Base-by-base conservation (phyloP, 129 eudicot genomes). In the Sambucus nigra region DNA sequence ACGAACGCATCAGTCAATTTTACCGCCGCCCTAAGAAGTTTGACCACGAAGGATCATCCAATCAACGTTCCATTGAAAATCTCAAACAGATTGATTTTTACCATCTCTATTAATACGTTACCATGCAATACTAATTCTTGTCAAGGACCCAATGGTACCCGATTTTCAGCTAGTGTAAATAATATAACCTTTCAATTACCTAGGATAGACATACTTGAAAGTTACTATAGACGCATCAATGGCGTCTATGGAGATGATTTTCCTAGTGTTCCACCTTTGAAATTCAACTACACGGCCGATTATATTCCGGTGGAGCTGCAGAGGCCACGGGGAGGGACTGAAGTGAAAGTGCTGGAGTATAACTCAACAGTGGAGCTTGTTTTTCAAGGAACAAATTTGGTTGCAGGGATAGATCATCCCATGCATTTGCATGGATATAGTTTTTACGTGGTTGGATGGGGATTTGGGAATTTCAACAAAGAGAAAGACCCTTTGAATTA, bases 351-450 rank as follows among this genome's bases (percentile, higher is more conserved):
- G 4, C 63, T 76, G 0, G 60, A 71, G 11, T 71, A 51, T 22
- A 67, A 71, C 10, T 40, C 71, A 0, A 33, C 59, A 2, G 75
- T 76, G 13, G 88, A 81, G 59, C 45, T 81, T 21, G 80, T 73
- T 27, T 65, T 69, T 15, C 84, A 81, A 39, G 78, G 78, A 14
- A 81, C 84, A 5, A 73, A 35, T 35, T 19, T 73, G 49, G 57
- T 81, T 47, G 51, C 67, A 14, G 84, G 72, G 22, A 52, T 61
- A 0, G 84, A 76, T 35, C 84, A 81, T 51, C 84, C 88, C 5
- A 81, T 76, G 77, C 84, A 76, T 66, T 65, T 80, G 47, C 83
- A 80, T 69, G 83, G 83, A 13, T 52, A 72, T 3, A 76, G 77
- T 33, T 76, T 80, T 46, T 76, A 76, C 1, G 83, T 76, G 12